Percentiles rank a stretch among this genome's conserved stretches.
Conservation (phyloP, 768 basidiomycete genomes). For the Mycena filopes region DNA sequence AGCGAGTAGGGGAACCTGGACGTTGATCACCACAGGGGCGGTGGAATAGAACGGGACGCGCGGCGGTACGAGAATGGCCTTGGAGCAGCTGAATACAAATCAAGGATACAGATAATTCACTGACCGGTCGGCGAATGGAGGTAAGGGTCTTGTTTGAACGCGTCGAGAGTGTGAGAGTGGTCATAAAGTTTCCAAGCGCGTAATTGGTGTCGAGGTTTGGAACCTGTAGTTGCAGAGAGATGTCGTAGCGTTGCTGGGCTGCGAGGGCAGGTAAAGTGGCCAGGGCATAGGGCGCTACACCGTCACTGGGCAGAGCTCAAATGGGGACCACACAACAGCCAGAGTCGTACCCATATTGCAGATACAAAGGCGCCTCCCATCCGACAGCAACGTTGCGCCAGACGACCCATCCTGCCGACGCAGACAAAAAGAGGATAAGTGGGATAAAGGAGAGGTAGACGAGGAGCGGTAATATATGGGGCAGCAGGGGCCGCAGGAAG, state of each 20-base stretch:
- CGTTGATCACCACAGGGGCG: slow-evolving; percentile 51
- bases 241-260: slow-evolving; percentile 76
- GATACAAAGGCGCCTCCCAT: slow-evolving; percentile 75
- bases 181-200: slow-evolving; percentile 89
- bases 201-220: slow-evolving; percentile 76
- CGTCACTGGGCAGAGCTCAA: slow-evolving; percentile 59
- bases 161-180: slow-evolving; percentile 67
- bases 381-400: slow-evolving; percentile 77
- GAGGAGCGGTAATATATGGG: slow-evolving; percentile 72
- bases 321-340: not conserved
- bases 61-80: slow-evolving; percentile 71
- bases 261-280: slow-evolving; percentile 61
- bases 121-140: slow-evolving; percentile 71
- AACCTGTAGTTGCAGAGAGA: slow-evolving; percentile 72
- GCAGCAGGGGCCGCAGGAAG: slow-evolving; percentile 51
- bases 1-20: slow-evolving; percentile 68
- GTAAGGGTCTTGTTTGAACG: slow-evolving; percentile 71
- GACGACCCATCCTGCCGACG: slow-evolving; percentile 76
- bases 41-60: slow-evolving; percentile 52
- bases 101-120: slow-evolving; percentile 40
- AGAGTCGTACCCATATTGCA: slow-evolving; percentile 81
- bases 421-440: slow-evolving; percentile 66
- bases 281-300: slow-evolving; percentile 70
- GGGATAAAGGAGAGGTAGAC: slow-evolving; percentile 74
- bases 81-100: no score